Evolutionary conservation across 2,329 filamentous ascomycete genomes (phyloP), one percentile per base, ranked within the genome.

Genomic region (Mollisiaceae sp.): DNA sequence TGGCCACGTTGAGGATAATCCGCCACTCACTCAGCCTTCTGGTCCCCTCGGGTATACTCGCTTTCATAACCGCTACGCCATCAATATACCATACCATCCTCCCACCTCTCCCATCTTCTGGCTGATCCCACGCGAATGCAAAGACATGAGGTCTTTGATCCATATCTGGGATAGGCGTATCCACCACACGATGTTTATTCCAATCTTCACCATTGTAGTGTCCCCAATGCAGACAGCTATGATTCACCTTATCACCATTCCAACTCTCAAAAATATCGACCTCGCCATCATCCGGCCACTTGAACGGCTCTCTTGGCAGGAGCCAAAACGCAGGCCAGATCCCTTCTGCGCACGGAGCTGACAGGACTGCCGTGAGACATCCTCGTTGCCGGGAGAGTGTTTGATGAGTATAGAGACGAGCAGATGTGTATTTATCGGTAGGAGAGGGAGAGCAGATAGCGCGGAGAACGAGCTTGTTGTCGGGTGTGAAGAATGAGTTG

Each of bases 251-350:
- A 65, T 86, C 83, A 20, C 82, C 85, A 67, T 88, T 87, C 86
- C 85, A 88, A n/a, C 79, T 82, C 75, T 88, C 86, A 47, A 85
- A 82, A 56, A 88, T 85, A 73, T 88, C 86, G 14, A 88, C 78
- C 73, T 88, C 86, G 63, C 85, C 86, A 66, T 88, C 86, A 0
- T 76, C 80, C 0, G 86, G 86, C 86, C 86, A 88, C 0, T 76
- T 75, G 70, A 87, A 88, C 0, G 85, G 86, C 68, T 88, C 83
- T 38, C 79, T 75, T 0, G 86, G 86, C 6, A 88, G 77, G 60
- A 88, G 80, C 86, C 86, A 88, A 71, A 87, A 87, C 0, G 86
- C 86, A 0, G 86, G 86, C 86, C 86, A 88, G 56, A 88, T 83
- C 4, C 86, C 86, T 2, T 78, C 73, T 0, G 85, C 85, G 60